Evolutionary conservation across 306 rosid species (phyloP).

Genomic region (Castanea crenata): DNA sequence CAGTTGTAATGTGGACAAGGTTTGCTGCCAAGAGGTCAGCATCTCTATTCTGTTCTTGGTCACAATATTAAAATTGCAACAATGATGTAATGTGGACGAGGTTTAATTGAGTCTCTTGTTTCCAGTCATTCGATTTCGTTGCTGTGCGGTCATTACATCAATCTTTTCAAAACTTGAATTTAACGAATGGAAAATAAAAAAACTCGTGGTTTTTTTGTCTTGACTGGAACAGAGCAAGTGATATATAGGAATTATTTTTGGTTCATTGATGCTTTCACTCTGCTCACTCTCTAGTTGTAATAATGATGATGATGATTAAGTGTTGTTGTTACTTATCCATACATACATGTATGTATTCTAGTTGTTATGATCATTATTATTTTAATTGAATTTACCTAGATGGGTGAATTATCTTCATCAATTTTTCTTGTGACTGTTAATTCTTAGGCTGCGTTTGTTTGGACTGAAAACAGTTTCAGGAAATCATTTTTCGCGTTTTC

Average conservation of each 20-base stretch:
- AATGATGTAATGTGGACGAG: background rate
- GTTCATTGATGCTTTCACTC: background rate
- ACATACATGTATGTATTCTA: background rate
- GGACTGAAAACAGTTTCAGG: too few species aligned
- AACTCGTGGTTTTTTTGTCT: background rate
- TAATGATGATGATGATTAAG: background rate
- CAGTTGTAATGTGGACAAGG: background rate
- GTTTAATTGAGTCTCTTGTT: background rate
- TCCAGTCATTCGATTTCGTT: background rate
- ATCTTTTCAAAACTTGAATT: background rate
- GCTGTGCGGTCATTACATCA: background rate
- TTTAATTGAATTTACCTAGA: background rate
- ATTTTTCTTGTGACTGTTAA: slow-evolving; percentile 5
- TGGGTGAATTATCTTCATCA: slow-evolving; percentile 4
- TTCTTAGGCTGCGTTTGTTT: too few species aligned
- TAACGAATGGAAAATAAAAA: background rate
- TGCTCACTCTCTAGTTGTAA: background rate
- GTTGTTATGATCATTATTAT: background rate
- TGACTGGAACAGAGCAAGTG: background rate
- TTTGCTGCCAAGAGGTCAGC: background rate
- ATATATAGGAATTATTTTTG: background rate
- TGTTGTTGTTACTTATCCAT: background rate
- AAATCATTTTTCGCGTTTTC: too few species aligned
- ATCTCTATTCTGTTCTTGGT: background rate
- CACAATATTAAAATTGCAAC: background rate